A percentile compares a stretch with the other conserved stretches of the same genome.
Conservation (phyloP, 75 land plant genomes). For the Pinus taeda region DNA sequence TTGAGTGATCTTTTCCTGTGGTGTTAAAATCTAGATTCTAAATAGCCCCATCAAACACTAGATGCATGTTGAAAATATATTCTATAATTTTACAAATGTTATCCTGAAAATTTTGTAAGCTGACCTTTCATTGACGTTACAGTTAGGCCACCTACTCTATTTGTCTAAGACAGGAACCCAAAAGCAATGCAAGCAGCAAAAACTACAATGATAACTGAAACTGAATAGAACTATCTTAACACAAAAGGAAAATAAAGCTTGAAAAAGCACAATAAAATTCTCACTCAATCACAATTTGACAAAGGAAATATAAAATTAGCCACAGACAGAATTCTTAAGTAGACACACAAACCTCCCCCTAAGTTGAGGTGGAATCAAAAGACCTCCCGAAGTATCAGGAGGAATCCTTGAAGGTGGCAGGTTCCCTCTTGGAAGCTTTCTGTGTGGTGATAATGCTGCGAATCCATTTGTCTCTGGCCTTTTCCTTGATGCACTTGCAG, state of each 20-base stretch:
- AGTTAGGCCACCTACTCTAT: no score
- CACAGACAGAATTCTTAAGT: background rate
- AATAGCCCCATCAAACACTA: no score
- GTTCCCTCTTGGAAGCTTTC: conserved; percentile 51
- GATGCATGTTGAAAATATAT: no score
- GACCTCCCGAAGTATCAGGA: conserved; percentile 41
- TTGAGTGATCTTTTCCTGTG: no score
- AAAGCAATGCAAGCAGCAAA: no score
- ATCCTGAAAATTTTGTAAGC: no score
- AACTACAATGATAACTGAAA: no score
- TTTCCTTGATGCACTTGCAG: conserved; percentile 45
- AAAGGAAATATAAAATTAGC: background rate
- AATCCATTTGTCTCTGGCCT: conserved; percentile 49
- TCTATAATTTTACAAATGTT: no score
- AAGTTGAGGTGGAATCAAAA: conserved; percentile 69
- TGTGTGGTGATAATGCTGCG: conserved; percentile 15
- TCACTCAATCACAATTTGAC: background rate
- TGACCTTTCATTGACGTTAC: no score
- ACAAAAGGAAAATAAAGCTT: background rate
- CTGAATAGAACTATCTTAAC: no score
- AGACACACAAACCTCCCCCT: conserved; percentile 54
- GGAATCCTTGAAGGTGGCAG: conserved; percentile 31
- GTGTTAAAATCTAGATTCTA: no score
- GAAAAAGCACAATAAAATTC: background rate
- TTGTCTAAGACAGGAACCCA: no score